Percentiles rank a stretch among this genome's conserved stretches.
Evolutionary conservation across 805 yeast species (phyloP).

Genomic region (Ogataea paraovalis): DNA sequence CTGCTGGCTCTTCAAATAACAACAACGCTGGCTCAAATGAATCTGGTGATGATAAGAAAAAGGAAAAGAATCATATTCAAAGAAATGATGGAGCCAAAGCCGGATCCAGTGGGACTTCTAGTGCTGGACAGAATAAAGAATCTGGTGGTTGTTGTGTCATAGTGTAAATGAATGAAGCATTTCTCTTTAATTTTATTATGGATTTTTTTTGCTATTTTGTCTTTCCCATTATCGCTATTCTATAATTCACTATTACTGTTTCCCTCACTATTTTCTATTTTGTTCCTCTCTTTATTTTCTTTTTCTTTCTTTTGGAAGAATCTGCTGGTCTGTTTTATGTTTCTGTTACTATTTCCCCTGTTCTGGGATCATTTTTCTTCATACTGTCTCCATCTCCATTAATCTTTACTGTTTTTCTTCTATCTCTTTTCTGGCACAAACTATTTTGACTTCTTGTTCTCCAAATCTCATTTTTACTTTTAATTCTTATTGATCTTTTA

Average conservation of each 20-base stretch:
- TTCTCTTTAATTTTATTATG: neutral
- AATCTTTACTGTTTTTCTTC: neutral
- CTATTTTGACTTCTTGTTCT: neutral
- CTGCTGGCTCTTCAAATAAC: conserved; percentile 1
- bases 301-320: neutral
- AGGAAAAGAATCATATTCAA: neutral
- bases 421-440: no score
- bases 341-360: no score
- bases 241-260: no score
- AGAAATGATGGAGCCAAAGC: conserved; percentile 1
- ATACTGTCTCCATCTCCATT: neutral
- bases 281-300: neutral
- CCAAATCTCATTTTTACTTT: neutral
- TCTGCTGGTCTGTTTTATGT: no score
- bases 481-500: no score
- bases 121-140: conserved; percentile 11
- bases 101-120: conserved; percentile 8
- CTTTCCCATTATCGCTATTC: no score
- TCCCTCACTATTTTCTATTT: neutral
- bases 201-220: no score
- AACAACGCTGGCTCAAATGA: neutral
- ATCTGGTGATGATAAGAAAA: neutral
- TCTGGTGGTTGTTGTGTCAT: conserved; percentile 34
- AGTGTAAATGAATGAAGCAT: conserved; percentile 16
- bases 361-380: neutral